A percentile compares a stretch with the other conserved stretches of the same genome.
These are phyloP conservation scores for Fusarium sambucinum DNA, from an alignment of 2,329 filamentous ascomycete genomes.

Conservation along the genomic window DNA sequence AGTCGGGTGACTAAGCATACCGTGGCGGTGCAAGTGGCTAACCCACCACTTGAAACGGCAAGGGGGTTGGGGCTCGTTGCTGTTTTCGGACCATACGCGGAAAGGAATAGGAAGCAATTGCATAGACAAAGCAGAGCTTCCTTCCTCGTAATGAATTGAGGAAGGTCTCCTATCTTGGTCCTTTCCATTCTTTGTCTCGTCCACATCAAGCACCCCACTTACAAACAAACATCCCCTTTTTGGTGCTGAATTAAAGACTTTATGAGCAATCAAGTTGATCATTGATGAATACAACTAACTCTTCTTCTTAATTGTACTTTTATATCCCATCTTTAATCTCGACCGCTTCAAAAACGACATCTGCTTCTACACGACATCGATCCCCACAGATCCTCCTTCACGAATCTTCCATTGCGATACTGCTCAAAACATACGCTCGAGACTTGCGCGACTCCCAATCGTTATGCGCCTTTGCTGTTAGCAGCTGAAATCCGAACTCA, in stretches of 20 bases:
- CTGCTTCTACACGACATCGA: slow-evolving; percentile 1
- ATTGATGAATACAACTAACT: slow-evolving; percentile 32
- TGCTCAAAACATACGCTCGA: slow-evolving; percentile 7
- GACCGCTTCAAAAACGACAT: slow-evolving; percentile 13
- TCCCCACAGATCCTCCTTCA: slow-evolving; percentile 26
- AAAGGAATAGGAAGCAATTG: slow-evolving; percentile 26
- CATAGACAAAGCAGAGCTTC: slow-evolving; percentile 32
- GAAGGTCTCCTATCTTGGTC: slow-evolving; percentile 38
- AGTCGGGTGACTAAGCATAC: slow-evolving; percentile 18
- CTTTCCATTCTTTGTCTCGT: slow-evolving; percentile 31
- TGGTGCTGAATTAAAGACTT: slow-evolving; percentile 38
- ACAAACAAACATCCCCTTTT: slow-evolving; percentile 30
- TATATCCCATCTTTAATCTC: slow-evolving; percentile 37
- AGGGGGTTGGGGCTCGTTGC: slow-evolving; percentile 15
- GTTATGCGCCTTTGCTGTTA: slow-evolving; percentile 49
- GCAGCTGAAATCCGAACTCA: slow-evolving; percentile 23
- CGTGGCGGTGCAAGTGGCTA: slow-evolving; percentile 29
- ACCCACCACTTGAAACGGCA: neutral
- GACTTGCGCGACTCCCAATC: slow-evolving; percentile 14
- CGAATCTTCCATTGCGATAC: slow-evolving; percentile 15
- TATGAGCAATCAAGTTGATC: slow-evolving; percentile 20
- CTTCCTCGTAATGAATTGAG: slow-evolving; percentile 29
- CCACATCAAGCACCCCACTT: slow-evolving; percentile 1
- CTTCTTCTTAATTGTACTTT: slow-evolving; percentile 14
- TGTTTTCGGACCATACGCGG: slow-evolving; percentile 31